Base-by-base conservation (phyloP, 768 basidiomycete species). In the Lactarius vividus region DNA sequence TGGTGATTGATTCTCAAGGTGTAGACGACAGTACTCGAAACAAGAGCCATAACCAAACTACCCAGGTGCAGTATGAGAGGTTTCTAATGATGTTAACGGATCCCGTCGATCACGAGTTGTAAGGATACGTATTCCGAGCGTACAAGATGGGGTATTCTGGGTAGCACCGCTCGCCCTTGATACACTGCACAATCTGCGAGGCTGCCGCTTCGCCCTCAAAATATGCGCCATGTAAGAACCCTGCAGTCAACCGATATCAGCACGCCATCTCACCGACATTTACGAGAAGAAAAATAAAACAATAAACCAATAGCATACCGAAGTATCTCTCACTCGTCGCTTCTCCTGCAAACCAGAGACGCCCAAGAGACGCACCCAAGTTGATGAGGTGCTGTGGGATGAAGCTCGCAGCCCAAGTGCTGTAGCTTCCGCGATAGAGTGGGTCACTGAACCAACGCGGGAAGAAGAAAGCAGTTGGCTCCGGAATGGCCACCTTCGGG, bases 371-470 rank as follows among this genome's bases (percentile, higher is more conserved):
- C 3, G 83, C 82, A 61, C 83, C 78, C 58, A 87, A 69, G 69
- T 88, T 85, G 31, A 80, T 75, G 18, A 82, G 78, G 59, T 86
- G 84, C 80, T 84, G 60, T 37, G 61, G 16, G 29, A 81, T 74
- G 68, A 85, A 87, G 2, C 82, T 79, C 2, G 87, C 75, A 0
- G 85, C 85, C 86, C 86, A 88, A 67, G 86, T 89, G 23, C 83
- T 84, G 69, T 85, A 89, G 9, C 85, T 84, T 8, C 84, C 84
- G n/a, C 84, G 79, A 72, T 77, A 83, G 39, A 83, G 73, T 3
- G 81, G 79, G 71, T 87, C 78, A 4, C 73, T 72, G 56, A 77
- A 69, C 88, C 87, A 88, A 1, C 79, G 75, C 2, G 80, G 79
- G 67, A 84, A 80, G 70, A 77, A 77, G 71, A 88, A 83, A 16